Evolutionary conservation across 805 yeast genomes (phyloP).

Genomic region (Kazachstania psychrophila): DNA sequence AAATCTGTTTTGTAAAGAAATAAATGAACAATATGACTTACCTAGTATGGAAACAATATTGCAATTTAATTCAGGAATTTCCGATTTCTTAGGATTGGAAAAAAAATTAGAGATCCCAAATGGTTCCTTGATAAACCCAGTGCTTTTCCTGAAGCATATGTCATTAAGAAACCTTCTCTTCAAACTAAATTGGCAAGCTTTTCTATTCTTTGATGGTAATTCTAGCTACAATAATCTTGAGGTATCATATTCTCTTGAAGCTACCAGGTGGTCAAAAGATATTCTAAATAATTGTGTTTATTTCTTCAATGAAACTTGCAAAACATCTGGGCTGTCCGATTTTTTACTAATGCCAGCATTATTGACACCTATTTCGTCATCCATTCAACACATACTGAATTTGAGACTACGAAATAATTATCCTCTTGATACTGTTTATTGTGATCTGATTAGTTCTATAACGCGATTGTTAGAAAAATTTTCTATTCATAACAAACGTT

Average conservation of each 20-base stretch:
- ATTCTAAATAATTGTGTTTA: neutral
- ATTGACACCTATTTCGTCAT: neutral
- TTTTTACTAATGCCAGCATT: neutral
- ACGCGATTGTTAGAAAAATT: conserved; percentile 1
- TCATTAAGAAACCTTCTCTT: neutral
- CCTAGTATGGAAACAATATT: neutral
- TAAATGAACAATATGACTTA: neutral
- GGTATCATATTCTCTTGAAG: neutral
- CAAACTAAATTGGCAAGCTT: neutral
- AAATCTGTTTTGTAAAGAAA: neutral
- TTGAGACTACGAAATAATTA: neutral
- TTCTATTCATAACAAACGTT: neutral
- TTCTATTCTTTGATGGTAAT: neutral
- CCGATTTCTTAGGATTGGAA: neutral
- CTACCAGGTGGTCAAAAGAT: neutral
- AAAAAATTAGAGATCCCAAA: neutral
- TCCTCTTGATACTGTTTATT: neutral
- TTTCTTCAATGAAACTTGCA: neutral
- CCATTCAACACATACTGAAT: neutral
- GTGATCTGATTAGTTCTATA: neutral
- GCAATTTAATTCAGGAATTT: neutral
- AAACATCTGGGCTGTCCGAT: neutral
- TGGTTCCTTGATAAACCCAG: neutral
- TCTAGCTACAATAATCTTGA: neutral
- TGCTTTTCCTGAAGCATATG: neutral